phyloP scores from a whole-genome alignment of 108 stramenopile species.

The Stephanodiscus minutulus region DNA sequence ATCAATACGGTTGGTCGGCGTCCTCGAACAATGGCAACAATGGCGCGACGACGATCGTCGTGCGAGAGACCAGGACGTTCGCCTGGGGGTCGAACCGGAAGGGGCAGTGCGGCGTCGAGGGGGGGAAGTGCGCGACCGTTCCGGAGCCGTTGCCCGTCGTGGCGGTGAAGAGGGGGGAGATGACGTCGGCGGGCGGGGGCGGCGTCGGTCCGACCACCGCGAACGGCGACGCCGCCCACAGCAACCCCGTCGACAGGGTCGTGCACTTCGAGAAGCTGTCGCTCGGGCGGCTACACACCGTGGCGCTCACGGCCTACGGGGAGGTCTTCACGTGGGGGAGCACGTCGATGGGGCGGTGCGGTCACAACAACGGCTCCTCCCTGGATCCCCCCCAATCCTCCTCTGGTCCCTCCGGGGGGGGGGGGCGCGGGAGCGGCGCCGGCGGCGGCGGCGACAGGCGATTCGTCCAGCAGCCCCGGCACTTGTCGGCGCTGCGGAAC shows the following conservation, averaged over 20 bases:
- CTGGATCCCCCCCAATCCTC: slow-evolving; percentile 17
- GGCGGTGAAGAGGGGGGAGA: slow-evolving; percentile 31
- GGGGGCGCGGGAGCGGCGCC: slow-evolving; percentile 1
- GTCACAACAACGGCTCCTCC: slow-evolving; percentile 37
- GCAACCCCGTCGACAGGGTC: slow-evolving; percentile 20
- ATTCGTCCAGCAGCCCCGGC: slow-evolving; percentile 54
- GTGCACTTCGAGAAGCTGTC: slow-evolving; percentile 64
- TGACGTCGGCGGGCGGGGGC: slow-evolving; percentile 7
- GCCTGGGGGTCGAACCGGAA: slow-evolving; percentile 83
- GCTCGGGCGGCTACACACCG: slow-evolving; percentile 70
- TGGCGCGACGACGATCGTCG: neutral
- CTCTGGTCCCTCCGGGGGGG: neutral
- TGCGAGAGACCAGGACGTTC: slow-evolving; percentile 59
- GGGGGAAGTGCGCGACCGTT: slow-evolving; percentile 56
- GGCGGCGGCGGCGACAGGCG: slow-evolving; percentile 44
- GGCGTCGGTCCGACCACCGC: neutral
- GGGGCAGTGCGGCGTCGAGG: slow-evolving; percentile 65
- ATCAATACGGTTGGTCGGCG: neutral
- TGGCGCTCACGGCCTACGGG: slow-evolving; percentile 67
- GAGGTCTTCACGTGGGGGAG: slow-evolving; percentile 82
- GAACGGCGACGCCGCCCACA: slow-evolving; percentile 1
- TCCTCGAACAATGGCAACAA: neutral
- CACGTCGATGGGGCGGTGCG: slow-evolving; percentile 73
- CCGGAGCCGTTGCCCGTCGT: slow-evolving; percentile 49
- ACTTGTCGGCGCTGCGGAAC: slow-evolving; percentile 65